Evolutionary conservation across 2,329 filamentous ascomycete species (phyloP).

Genomic region (Venturia carpophila): DNA sequence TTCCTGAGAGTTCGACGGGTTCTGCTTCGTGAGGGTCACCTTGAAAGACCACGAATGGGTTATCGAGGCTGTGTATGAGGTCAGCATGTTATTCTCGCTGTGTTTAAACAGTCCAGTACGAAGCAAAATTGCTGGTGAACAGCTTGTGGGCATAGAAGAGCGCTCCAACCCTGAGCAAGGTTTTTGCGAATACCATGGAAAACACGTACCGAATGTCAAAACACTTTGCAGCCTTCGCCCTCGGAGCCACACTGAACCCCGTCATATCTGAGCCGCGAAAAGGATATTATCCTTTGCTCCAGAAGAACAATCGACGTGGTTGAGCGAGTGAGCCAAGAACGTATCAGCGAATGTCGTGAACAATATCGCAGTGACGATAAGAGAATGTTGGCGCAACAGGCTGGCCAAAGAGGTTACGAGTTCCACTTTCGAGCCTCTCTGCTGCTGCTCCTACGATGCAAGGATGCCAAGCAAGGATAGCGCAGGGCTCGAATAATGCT

Average conservation of each 20-base stretch:
- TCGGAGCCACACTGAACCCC: not conserved
- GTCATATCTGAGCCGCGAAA: not conserved
- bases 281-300: not conserved
- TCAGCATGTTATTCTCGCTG: not conserved
- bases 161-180: not conserved
- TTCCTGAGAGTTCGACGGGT: slow-evolving; percentile 38
- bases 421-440: not conserved
- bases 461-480: not conserved
- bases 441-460: not conserved
- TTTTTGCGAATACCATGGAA: not conserved
- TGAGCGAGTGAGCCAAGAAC: not conserved
- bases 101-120: not conserved
- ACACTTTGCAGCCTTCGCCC: slow-evolving; percentile 11
- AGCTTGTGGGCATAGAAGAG: not conserved
- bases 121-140: not conserved
- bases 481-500: not conserved
- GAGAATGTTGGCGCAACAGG: not conserved
- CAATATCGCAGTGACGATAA: not conserved
- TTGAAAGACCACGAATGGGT: slow-evolving; percentile 43
- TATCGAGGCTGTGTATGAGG: slow-evolving; percentile 32
- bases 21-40: slow-evolving; percentile 40
- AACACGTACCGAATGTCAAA: slow-evolving; percentile 15
- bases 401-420: not conserved
- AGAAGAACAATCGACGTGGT: not conserved
- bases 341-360: not conserved